phyloP scores from a whole-genome alignment of 2,329 filamentous ascomycete species.

The Anthostomella pinea region DNA sequence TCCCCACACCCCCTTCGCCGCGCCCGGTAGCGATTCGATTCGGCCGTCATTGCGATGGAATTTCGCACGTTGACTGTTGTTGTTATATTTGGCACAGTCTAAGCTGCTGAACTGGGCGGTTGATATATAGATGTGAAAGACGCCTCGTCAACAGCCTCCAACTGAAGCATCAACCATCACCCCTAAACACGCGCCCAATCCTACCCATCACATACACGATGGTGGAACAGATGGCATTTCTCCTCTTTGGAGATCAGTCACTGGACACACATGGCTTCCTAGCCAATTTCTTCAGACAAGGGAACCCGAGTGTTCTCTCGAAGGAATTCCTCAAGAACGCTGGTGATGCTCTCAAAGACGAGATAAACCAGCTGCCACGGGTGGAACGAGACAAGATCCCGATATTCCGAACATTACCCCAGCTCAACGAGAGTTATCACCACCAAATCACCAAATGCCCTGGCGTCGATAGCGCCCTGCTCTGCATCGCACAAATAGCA shows the following conservation, averaged over 20 bases:
- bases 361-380: slow-evolving; percentile 55
- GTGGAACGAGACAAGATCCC: slow-evolving; percentile 58
- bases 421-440: slow-evolving; percentile 64
- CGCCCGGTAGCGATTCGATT: no score
- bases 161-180: slow-evolving; percentile 12
- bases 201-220: slow-evolving; percentile 33
- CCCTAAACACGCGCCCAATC: slow-evolving; percentile 17
- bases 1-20: slow-evolving; percentile 17
- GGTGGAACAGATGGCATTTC: slow-evolving; percentile 49
- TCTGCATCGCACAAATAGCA: slow-evolving; percentile 63
- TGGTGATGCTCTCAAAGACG: slow-evolving; percentile 55
- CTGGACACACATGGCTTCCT: slow-evolving; percentile 64
- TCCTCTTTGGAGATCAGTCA: slow-evolving; percentile 71
- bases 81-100: slow-evolving; percentile 27
- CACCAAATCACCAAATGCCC: slow-evolving; percentile 55
- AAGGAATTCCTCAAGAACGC: slow-evolving; percentile 60
- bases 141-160: slow-evolving; percentile 18
- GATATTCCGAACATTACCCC: slow-evolving; percentile 59
- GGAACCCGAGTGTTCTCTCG: slow-evolving; percentile 49
- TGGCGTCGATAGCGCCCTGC: slow-evolving; percentile 61
- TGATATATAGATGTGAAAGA: slow-evolving; percentile 30
- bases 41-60: no score
- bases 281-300: slow-evolving; percentile 48
- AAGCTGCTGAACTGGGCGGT: slow-evolving; percentile 12
- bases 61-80: no score